These are phyloP conservation scores for Prunus yedoensis DNA, from an alignment of 331 rosid genomes.

Conservation along the genomic window DNA sequence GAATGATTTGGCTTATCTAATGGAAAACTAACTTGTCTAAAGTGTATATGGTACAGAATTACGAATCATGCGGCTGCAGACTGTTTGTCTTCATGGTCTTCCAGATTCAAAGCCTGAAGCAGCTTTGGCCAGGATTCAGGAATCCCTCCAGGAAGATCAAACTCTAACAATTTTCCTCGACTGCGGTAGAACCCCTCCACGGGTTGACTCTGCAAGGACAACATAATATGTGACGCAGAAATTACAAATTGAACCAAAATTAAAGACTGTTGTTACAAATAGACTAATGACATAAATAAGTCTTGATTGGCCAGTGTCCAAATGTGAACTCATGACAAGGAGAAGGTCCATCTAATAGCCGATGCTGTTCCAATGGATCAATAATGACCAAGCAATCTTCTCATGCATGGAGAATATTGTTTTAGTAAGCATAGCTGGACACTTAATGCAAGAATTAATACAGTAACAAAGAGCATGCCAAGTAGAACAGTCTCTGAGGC, in stretches of 20 bases:
- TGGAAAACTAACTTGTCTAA: too few species aligned
- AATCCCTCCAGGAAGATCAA: too few species aligned
- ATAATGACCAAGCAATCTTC: neutral
- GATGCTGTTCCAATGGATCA: neutral
- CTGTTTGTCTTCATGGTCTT: too few species aligned
- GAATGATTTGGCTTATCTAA: too few species aligned
- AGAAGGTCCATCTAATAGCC: neutral
- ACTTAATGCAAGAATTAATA: neutral
- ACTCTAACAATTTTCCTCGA: constrained; percentile 3
- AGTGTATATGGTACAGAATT: too few species aligned
- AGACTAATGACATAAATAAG: neutral
- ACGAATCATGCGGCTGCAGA: too few species aligned
- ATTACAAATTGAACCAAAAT: constrained; percentile 4
- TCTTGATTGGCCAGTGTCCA: neutral
- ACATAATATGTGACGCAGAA: neutral
- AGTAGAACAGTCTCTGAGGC: neutral
- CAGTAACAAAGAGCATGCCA: neutral
- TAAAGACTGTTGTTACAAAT: neutral
- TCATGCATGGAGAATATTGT: neutral
- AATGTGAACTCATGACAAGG: neutral
- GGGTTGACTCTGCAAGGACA: constrained; percentile 43
- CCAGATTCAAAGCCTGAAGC: too few species aligned
- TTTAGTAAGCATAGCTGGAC: neutral
- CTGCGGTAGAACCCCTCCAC: constrained; percentile 48
- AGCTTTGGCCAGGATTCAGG: too few species aligned